Conservation (phyloP, 352 stramenopile species). For the Thalassiosira tumida region DNA sequence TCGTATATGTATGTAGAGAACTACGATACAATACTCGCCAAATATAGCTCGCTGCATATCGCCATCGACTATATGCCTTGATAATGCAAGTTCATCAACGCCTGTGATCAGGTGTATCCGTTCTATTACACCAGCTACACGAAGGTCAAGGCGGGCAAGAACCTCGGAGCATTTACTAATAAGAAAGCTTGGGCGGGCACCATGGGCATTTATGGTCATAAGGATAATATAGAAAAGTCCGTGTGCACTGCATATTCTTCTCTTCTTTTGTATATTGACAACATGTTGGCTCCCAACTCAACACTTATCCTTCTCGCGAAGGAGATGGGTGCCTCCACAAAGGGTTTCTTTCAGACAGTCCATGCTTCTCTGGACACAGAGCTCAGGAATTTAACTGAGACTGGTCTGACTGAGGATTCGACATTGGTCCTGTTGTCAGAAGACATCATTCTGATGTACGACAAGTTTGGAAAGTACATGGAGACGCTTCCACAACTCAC, state of each 20-base stretch:
- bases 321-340: neutral
- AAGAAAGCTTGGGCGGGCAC: neutral
- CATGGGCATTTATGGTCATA: neutral
- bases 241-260: neutral
- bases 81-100: slow-evolving; percentile 12
- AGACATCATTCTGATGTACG: slow-evolving; percentile 11
- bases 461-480: neutral
- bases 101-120: neutral
- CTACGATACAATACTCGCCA: no score
- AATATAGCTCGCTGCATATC: no score
- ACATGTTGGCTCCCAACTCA: neutral
- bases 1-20: no score
- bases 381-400: neutral
- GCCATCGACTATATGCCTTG: no score
- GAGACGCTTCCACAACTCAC: slow-evolving; percentile 3
- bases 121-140: neutral
- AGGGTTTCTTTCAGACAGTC: neutral
- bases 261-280: neutral
- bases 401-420: neutral
- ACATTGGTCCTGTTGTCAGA: slow-evolving; percentile 8
- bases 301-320: neutral
- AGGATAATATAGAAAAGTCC: neutral
- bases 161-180: neutral
- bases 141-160: neutral
- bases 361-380: slow-evolving; percentile 15